phyloP scores from a whole-genome alignment of 1,284 basidiomycete species.

The Pulchroboletus neoregius region DNA sequence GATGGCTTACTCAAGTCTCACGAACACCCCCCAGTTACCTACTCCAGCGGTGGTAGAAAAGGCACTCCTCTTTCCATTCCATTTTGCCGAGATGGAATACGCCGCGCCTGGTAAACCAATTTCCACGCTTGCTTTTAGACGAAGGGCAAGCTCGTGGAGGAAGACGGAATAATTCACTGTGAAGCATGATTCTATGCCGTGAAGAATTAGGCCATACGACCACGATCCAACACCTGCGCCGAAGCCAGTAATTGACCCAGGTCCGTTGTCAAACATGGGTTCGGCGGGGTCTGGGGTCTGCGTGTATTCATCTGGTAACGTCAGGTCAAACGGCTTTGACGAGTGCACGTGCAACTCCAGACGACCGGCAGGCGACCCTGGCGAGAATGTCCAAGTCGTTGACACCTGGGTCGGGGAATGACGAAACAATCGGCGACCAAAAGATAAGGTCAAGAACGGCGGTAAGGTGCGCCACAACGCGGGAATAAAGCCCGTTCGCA shows the following conservation, averaged over 20 bases:
- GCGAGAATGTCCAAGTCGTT: slow-evolving; percentile 24
- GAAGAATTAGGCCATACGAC: slow-evolving; percentile 31
- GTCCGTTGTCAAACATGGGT: slow-evolving; percentile 28
- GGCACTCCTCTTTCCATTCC: slow-evolving; percentile 28
- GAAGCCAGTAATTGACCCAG: slow-evolving; percentile 31
- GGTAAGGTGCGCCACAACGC: slow-evolving; percentile 27
- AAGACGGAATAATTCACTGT: slow-evolving; percentile 32
- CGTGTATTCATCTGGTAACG: slow-evolving; percentile 25
- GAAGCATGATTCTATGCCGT: slow-evolving; percentile 31
- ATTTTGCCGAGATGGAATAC: slow-evolving; percentile 34
- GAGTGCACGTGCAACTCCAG: slow-evolving; percentile 32
- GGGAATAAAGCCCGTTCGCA: slow-evolving; percentile 29
- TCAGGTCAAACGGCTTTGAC: slow-evolving; percentile 33
- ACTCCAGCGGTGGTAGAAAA: slow-evolving; percentile 35
- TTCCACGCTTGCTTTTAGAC: slow-evolving; percentile 35
- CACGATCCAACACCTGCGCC: slow-evolving; percentile 30
- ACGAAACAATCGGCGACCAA: slow-evolving; percentile 34
- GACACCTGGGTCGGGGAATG: slow-evolving; percentile 31
- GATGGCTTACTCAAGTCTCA: slow-evolving; percentile 33
- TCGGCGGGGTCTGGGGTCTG: slow-evolving; percentile 16
- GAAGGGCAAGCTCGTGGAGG: slow-evolving; percentile 32
- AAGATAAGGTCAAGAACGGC: slow-evolving; percentile 31
- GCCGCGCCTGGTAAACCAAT: slow-evolving; percentile 24
- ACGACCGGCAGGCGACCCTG: slow-evolving; percentile 24
- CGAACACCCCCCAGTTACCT: slow-evolving; percentile 30